phyloP scores from a whole-genome alignment of 1,139 yeast species.

The Chernovozyma sophiae-reginae region DNA sequence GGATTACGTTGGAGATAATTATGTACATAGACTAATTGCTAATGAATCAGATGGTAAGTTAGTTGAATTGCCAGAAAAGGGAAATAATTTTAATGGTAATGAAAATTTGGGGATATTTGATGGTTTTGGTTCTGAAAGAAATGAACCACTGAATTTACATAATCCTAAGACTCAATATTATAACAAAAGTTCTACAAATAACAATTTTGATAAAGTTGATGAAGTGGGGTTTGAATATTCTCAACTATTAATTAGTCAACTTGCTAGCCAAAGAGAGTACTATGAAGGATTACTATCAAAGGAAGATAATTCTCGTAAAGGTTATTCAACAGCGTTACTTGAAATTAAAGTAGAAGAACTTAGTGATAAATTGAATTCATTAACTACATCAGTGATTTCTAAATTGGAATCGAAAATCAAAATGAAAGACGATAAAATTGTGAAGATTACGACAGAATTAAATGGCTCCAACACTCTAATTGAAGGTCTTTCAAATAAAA shows the following conservation, averaged over 20 bases:
- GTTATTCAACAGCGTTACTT: slow-evolving; percentile 22
- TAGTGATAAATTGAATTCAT: slow-evolving; percentile 18
- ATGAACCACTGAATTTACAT: slow-evolving; percentile 1
- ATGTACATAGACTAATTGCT: slow-evolving; percentile 82
- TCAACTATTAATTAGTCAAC: slow-evolving; percentile 69
- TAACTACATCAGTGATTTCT: slow-evolving; percentile 29
- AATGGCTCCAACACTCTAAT: slow-evolving; percentile 42
- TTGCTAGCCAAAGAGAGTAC: slow-evolving; percentile 86
- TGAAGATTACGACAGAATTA: slow-evolving; percentile 25
- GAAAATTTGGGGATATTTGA: slow-evolving; percentile 9
- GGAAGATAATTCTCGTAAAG: slow-evolving; percentile 14
- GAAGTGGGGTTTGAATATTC: slow-evolving; percentile 75
- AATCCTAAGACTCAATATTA: slow-evolving; percentile 7
- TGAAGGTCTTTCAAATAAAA: slow-evolving; percentile 53
- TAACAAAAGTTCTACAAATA: slow-evolving; percentile 3
- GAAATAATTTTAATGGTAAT: slow-evolving; percentile 13
- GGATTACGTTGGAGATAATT: slow-evolving; percentile 92
- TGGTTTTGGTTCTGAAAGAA: slow-evolving; percentile 7
- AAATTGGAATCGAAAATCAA: slow-evolving; percentile 27
- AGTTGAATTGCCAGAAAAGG: slow-evolving; percentile 59
- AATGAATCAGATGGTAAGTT: slow-evolving; percentile 83
- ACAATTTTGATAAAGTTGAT: slow-evolving; percentile 34
- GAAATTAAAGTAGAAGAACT: slow-evolving; percentile 33
- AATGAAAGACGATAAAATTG: slow-evolving; percentile 30
- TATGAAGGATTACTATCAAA: slow-evolving; percentile 62